Conservation (phyloP, 2,329 filamentous ascomycete species). For the Fusarium armeniacum region DNA sequence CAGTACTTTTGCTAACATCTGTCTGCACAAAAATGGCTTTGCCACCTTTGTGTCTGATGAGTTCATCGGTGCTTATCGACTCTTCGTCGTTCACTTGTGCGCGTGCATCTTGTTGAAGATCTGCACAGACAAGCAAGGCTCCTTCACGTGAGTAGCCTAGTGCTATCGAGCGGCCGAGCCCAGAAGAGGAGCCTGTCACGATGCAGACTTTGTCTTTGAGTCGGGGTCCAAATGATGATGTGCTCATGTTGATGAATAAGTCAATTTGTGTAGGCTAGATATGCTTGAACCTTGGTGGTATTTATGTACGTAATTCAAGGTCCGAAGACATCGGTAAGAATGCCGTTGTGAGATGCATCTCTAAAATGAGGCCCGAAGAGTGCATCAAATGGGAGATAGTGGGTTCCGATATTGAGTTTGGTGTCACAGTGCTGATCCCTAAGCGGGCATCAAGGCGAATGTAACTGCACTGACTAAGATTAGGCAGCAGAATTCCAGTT, state of each 20-base stretch:
- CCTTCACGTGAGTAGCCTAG: conserved; percentile 59
- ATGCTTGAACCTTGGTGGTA: not conserved
- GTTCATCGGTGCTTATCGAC: conserved; percentile 50
- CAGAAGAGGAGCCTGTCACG: conserved; percentile 62
- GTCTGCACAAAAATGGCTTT: conserved; percentile 59
- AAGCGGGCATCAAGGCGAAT: conserved; percentile 22
- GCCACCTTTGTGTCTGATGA: conserved; percentile 55
- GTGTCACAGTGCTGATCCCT: not conserved
- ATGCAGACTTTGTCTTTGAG: conserved; percentile 54
- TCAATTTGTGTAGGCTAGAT: fast-evolving
- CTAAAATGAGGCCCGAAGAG: not conserved
- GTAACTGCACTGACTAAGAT: fast-evolving
- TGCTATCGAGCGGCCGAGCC: conserved; percentile 62
- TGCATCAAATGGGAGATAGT: not conserved
- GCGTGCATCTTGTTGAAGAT: conserved; percentile 53
- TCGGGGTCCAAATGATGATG: conserved; percentile 8
- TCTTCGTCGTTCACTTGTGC: conserved; percentile 49
- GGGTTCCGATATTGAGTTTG: not conserved
- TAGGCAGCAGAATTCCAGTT: not conserved
- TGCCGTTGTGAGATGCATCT: not conserved
- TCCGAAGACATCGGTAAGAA: not conserved
- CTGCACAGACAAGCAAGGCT: conserved; percentile 59
- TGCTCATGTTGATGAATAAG: not conserved
- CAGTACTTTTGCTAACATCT: conserved; percentile 57
- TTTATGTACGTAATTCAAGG: not conserved